Base-by-base conservation (phyloP, 768 basidiomycete genomes). In the Suillus paluster region DNA sequence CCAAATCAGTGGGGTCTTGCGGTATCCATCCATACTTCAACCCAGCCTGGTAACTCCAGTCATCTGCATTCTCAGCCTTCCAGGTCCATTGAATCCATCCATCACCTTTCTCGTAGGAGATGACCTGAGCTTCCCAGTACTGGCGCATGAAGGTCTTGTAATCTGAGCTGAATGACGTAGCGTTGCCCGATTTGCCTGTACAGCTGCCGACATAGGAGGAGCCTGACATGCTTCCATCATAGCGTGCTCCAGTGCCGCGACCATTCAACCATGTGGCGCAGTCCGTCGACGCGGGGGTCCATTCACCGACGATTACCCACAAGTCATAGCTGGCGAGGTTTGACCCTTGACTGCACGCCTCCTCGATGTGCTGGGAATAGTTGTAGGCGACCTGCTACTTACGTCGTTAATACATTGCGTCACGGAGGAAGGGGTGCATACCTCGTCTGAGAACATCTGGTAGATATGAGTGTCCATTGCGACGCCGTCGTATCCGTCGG, bases 241-340 rank as follows among this genome's bases (percentile, higher is more conserved):
- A 92, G 19, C 88, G 81, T 1, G 88, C 77, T 14, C 91, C 91
- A 41, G 83, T 78, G 23, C 86, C 87, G 45, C 90, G 81, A 0
- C 93, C 93, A 70, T 94, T 94, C 9, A 95, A 78, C 89, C 89
- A 94, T 67, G 75, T 74, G 0, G 92, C 88, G 67, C 92, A 94
- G 71, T 92, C 91, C 0, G 90, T 92, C 10, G 81, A 74, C 0
- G 90, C 86, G 23, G 81, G 86, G 17, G 90, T 89, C 87, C 90
- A 95, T 79, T 95, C 93, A 25, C 92, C 91, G 14, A 88, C 79
- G 34, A 92, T 78, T 2, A 90, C 92, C 87, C 87, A 92, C 36
- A 93, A 77, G 64, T 88, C 79, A 68, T 79, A 90, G 3, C 73
- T 63, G 4, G 78, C 72, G 21, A 89, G 78, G 52, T 68, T 77